Conservation (phyloP, 306 rosid species). For the Cicer judaicum region DNA sequence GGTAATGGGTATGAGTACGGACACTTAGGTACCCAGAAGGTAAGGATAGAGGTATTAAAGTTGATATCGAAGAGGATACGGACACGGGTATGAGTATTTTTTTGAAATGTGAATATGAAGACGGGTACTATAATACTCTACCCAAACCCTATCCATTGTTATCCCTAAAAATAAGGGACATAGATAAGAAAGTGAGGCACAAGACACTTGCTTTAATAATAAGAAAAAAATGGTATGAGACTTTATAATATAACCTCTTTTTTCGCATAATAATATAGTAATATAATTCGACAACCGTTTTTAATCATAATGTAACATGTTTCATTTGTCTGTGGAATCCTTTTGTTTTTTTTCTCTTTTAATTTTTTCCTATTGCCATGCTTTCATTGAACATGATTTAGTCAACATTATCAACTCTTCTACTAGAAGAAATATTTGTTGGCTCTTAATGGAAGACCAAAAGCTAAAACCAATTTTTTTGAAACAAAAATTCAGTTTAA, state of each 20-base stretch:
- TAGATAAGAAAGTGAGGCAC: conserved; percentile 9
- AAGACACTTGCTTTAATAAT: conserved; percentile 12
- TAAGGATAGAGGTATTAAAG: too few relatives aligned
- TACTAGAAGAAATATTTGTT: conserved; percentile 35
- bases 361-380: conserved; percentile 2
- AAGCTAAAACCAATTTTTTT: too few relatives aligned
- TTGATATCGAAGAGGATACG: too few relatives aligned
- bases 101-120: too few relatives aligned
- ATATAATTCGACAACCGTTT: conserved; percentile 4
- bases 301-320: conserved; percentile 42
- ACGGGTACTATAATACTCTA: too few relatives aligned
- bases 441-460: neutral
- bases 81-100: too few relatives aligned
- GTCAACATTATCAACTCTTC: conserved; percentile 50
- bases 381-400: conserved; percentile 34
- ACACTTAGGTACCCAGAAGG: too few relatives aligned
- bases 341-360: neutral
- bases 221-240: neutral
- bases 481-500: too few relatives aligned
- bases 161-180: neutral
- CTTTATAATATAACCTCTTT: conserved; percentile 13
- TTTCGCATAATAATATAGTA: conserved; percentile 1
- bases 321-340: conserved; percentile 49
- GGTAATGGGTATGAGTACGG: too few relatives aligned
- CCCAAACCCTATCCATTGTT: too few relatives aligned